Evolutionary conservation across 1,284 basidiomycete species (phyloP), one percentile per base, ranked within the genome.

Genomic region (Malassezia dermatis): DNA sequence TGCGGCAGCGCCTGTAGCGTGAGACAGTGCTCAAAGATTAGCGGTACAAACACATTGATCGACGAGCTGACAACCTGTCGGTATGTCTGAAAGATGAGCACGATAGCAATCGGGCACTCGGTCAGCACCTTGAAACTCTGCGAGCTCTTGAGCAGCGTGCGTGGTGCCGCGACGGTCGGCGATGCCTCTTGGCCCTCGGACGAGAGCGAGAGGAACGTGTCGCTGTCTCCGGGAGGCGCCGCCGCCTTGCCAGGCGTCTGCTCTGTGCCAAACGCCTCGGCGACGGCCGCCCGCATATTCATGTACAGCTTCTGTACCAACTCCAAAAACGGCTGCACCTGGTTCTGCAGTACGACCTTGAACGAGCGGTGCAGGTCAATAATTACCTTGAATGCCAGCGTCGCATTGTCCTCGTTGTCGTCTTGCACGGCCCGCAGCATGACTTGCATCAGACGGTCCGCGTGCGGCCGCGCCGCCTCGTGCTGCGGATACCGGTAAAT

Each of bases 351-450:
- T n/a, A 68, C 60, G 3, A 61, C 62, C 62, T 77, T 77, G 69
- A 75, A 77, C 50, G 70, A 66, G 31, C 76, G 69, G 62, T 76
- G 74, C 53, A 80, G 66, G 76, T 99, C 94, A 59, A 90, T 85
- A 67, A 94, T 82, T 56, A 86, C 86, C 77, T 98, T 98, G 80
- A 93, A 88, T 52, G 86, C 88, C 2, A 86, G 81, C 28, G 86
- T 81, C 2, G 87, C 94, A 69, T 91, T 94, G 70, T 99, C 94
- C 77, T 99, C 94, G 71, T 94, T 96, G 78, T 99, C 95, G 61
- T 83, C 79, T 45, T 86, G 85, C 39, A 98, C 80, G 39, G 91
- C 79, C 62, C 86, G 80, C 50, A 96, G 80, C 81, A 95, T 78
- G 43, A 81, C 73, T 48, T 64, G 80, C 75, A 88, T 86, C 45